Evolutionary conservation across 176 grass and related monocot genomes (phyloP), one percentile per base, ranked within the genome.

Genomic region (Oryza meridionalis): DNA sequence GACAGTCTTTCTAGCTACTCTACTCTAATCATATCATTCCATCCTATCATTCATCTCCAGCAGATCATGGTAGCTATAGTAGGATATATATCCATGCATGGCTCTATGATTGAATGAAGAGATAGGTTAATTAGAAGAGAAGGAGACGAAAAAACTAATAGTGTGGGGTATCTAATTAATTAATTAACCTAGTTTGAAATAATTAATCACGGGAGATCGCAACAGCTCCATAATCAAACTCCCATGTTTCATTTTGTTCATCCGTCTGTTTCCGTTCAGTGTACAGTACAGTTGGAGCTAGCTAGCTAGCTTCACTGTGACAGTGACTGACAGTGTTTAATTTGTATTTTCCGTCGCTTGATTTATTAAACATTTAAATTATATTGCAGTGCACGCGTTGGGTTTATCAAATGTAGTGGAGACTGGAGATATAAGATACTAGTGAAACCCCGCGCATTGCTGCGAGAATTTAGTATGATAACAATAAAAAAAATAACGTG

Each of bases 1-100:
- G 61, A 55, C 24, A 11, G 6, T 58, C 13, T 16, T 21, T 12
- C 59, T 27, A 22, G 11, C 67, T 59, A 22, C 43, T 11, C 69
- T 81, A 67, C 3, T 55, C 4, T 55, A 55, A 55, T 21, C 51
- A 55, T 55, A 81, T 75, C 19, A 80, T 80, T 80, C 29, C 46
- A 22, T 69, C 43, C 45, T 26, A 38, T 55, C 47, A 24, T 85
- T 78, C 65, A 35, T 78, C 83, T 61, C 50, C 50, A 46, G 24
- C 24, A 45, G 26, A 68, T 59, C 61, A 16, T 17, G 1, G 24
- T 55, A 19, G 25, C 22, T 40, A 31, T 31, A 31, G 29, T 31
- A 67, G 50, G 70, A 86, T 75, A 12, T 38, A 12, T 38, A n/a
- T 15, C 7, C 45, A 29, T 40, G 9, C 45, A 55, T 42, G 82